Conservation (phyloP, 2,329 filamentous ascomycete genomes). For the Diaporthe ampelina region DNA sequence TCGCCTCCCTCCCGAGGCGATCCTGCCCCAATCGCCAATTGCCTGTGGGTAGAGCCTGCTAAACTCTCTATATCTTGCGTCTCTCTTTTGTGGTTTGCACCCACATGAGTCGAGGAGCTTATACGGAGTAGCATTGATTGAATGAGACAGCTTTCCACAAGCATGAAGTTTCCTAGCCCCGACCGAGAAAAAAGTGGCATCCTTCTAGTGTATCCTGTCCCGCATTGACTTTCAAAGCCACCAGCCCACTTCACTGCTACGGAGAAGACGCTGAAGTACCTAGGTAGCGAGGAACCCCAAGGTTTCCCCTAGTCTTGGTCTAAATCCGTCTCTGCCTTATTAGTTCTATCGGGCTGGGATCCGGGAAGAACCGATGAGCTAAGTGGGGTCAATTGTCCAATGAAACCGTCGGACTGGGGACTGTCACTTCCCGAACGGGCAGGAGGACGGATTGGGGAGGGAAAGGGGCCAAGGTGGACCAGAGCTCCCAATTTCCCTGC, state of each 20-base stretch:
- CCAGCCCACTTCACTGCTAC: background rate
- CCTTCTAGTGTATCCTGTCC: constrained; percentile 16
- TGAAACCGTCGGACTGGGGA: constrained; percentile 1
- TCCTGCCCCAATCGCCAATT: background rate
- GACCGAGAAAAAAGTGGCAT: background rate
- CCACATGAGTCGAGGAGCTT: background rate
- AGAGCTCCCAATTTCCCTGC: constrained; percentile 28
- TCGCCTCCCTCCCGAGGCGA: constrained; percentile 1
- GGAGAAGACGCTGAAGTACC: background rate
- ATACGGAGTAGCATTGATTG: constrained; percentile 5
- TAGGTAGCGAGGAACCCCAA: background rate
- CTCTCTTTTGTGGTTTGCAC: background rate
- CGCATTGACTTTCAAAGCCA: constrained; percentile 17
- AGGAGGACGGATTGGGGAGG: constrained; percentile 11
- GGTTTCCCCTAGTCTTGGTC: constrained; percentile 21
- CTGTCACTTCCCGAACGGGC: constrained; percentile 29
- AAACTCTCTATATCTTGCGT: background rate
- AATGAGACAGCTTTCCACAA: background rate
- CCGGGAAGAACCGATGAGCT: constrained; percentile 11
- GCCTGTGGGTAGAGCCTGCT: no score
- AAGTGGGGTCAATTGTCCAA: constrained; percentile 19
- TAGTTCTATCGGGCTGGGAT: constrained; percentile 18
- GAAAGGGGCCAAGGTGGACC: background rate
- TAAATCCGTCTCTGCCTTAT: constrained; percentile 27
- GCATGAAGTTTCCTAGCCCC: constrained; percentile 2